Evolutionary conservation across 495 filamentous ascomycete species (phyloP).

Genomic region (Lophiostoma macrostomum): DNA sequence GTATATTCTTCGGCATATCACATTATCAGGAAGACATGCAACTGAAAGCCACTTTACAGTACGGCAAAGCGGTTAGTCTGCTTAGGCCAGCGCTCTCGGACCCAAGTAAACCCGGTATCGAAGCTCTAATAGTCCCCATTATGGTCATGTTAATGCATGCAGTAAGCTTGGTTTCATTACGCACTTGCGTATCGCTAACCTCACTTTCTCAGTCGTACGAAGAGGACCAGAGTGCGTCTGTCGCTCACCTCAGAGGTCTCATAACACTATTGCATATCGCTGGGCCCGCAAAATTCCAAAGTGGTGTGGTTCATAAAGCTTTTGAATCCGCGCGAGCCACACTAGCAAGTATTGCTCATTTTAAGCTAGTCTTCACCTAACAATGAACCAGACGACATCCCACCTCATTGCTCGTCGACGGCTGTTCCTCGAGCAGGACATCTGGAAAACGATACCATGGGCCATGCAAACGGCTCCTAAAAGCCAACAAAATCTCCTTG

Average conservation of each 20-base stretch:
- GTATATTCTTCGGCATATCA: constrained; percentile 9
- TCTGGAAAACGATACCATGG: constrained; percentile 21
- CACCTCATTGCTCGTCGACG: constrained; percentile 12
- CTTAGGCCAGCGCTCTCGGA: constrained; percentile 13
- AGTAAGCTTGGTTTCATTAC: background rate
- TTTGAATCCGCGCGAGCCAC: constrained; percentile 19
- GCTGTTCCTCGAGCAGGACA: constrained; percentile 7
- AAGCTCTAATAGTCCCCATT: constrained; percentile 12
- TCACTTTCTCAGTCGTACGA: constrained; percentile 9
- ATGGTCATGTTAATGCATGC: constrained; percentile 25
- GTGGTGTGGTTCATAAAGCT: constrained; percentile 7
- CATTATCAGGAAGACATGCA: constrained; percentile 17
- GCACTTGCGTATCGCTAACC: background rate
- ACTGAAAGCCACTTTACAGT: constrained; percentile 13
- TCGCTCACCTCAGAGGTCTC: constrained; percentile 17
- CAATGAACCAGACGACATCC: background rate
- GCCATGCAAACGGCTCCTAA: constrained; percentile 8
- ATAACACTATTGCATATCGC: constrained; percentile 12
- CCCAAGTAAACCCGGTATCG: constrained; percentile 5
- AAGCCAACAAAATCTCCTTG: constrained; percentile 18
- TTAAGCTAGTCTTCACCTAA: background rate
- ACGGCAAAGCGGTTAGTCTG: constrained; percentile 14
- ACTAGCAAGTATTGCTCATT: constrained; percentile 1
- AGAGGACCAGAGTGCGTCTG: constrained; percentile 7
- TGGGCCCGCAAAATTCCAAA: constrained; percentile 15